phyloP scores from a whole-genome alignment of 345 rosid species.

The Brassica incana region DNA sequence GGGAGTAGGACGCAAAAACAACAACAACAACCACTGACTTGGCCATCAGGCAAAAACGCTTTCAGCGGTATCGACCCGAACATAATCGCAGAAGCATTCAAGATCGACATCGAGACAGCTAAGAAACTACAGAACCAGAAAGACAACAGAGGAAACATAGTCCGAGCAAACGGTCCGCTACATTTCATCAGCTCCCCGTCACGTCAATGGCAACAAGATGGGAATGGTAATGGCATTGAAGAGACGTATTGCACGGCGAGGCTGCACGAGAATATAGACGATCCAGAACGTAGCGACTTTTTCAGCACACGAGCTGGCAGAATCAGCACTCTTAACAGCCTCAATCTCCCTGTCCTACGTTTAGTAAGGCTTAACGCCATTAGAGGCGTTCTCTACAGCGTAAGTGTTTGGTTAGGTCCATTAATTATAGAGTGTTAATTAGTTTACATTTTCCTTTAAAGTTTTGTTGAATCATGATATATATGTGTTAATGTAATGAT shows the following conservation, averaged over 20 bases:
- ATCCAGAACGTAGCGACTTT: conserved; percentile 53
- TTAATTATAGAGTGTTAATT: neutral
- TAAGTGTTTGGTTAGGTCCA: conserved; percentile 13
- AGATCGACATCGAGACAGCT: conserved; percentile 49
- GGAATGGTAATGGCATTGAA: conserved; percentile 50
- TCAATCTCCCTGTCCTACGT: conserved; percentile 55
- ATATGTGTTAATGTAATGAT: neutral
- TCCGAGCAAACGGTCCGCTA: conserved; percentile 44
- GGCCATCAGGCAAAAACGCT: conserved; percentile 49
- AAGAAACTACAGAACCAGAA: conserved; percentile 44
- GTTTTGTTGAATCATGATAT: neutral
- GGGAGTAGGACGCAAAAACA: conserved; percentile 47
- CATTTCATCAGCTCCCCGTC: conserved; percentile 36
- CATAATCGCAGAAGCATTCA: conserved; percentile 47
- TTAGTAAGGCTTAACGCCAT: conserved; percentile 54
- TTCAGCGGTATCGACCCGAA: conserved; percentile 50
- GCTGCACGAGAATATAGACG: conserved; percentile 47
- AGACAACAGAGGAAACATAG: conserved; percentile 58
- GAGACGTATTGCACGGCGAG: conserved; percentile 59
- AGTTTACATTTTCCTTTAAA: neutral
- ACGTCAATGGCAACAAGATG: conserved; percentile 19
- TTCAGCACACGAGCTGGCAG: conserved; percentile 70
- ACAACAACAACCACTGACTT: conserved; percentile 26
- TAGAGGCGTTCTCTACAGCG: conserved; percentile 50
- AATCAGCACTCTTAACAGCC: conserved; percentile 53